Evolutionary conservation across 129 eudicot species (phyloP), one percentile per base, ranked within the genome.

Genomic region (Arctium minus): DNA sequence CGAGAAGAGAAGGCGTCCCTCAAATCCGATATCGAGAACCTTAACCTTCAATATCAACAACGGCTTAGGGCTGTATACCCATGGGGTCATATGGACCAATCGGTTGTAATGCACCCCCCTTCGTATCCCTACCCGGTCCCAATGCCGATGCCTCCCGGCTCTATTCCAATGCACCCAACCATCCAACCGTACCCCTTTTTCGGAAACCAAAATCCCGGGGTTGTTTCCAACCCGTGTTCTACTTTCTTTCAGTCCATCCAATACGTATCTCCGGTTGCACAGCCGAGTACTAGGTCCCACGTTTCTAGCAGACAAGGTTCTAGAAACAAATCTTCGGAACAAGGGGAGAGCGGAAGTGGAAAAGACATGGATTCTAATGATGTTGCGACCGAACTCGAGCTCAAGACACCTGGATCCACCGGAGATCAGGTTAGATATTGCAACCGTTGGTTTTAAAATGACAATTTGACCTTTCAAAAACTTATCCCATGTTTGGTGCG

Each of bases 21-120:
- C 5, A 94, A 92, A 80, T 89, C 97, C 17, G 97, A 94, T 72
- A 92, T 94, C 4, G 97, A 94, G 60, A 91, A 82, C 84, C 96
- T 94, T 53, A 92, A 92, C 85, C 82, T 87, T 46, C 97, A 92
- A 42, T 92, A 91, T 82, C 94, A 86, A 76, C 98, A 92, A 85
- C 85, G 97, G 81, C 42, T 86, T 77, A 82, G 92, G 81, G 86
- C 98, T 69, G 76, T 91, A 89, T 92, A 82, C 80, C 97, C 98
- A 77, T 94, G 98, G 98, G 89, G 75, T 40, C 92, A 91, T 46
- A 87, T 91, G 94, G 97, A 94, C 84, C 98, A 84, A 69, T 92
- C 98, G 13, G 92, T 89, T 78, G 91, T 89, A 85, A 88, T 93
- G 94, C 98, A 94, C 85, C 96, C 97, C 27, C 97, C 94, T 83